phyloP scores from a whole-genome alignment of 805 yeast genomes.

The Pichia occidentalis region DNA sequence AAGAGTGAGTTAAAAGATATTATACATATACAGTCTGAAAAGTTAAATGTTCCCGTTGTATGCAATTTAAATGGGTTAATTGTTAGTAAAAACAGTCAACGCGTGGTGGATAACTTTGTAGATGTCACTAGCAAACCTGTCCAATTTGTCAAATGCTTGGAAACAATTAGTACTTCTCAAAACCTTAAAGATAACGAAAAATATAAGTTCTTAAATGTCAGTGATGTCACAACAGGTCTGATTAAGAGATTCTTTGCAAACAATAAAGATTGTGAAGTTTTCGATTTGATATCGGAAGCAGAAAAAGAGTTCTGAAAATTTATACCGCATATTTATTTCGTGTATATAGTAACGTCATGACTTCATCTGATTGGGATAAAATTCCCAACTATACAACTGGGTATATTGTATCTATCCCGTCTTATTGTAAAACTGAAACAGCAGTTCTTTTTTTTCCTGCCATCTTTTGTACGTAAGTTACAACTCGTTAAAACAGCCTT shows the following conservation, averaged over 20 bases:
- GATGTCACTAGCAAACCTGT: constrained; percentile 30
- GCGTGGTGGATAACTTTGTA: constrained; percentile 25
- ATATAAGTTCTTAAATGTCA: constrained; percentile 26
- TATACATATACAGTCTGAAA: constrained; percentile 11
- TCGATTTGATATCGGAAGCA: constrained; percentile 13
- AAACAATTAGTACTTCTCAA: constrained; percentile 15
- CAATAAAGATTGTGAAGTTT: constrained; percentile 5
- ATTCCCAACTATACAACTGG: constrained; percentile 93
- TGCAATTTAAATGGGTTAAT: constrained; percentile 27
- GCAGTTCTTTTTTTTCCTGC: constrained; percentile 72
- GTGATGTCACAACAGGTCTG: constrained; percentile 25
- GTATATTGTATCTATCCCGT: constrained; percentile 88
- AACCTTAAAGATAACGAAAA: constrained; percentile 5
- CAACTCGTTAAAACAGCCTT: constrained; percentile 93
- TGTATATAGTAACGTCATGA: neutral
- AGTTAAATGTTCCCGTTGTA: constrained; percentile 24
- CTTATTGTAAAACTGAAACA: constrained; percentile 92
- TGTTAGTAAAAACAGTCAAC: constrained; percentile 11
- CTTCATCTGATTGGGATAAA: constrained; percentile 67
- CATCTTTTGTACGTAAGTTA: constrained; percentile 75
- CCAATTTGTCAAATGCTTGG: constrained; percentile 28
- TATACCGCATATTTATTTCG: neutral
- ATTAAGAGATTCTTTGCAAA: constrained; percentile 23
- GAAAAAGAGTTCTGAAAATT: constrained; percentile 1
- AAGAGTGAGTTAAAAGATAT: constrained; percentile 18